Evolutionary conservation across 768 basidiomycete genomes (phyloP).

Genomic region (Paxillus rubicundulus): DNA sequence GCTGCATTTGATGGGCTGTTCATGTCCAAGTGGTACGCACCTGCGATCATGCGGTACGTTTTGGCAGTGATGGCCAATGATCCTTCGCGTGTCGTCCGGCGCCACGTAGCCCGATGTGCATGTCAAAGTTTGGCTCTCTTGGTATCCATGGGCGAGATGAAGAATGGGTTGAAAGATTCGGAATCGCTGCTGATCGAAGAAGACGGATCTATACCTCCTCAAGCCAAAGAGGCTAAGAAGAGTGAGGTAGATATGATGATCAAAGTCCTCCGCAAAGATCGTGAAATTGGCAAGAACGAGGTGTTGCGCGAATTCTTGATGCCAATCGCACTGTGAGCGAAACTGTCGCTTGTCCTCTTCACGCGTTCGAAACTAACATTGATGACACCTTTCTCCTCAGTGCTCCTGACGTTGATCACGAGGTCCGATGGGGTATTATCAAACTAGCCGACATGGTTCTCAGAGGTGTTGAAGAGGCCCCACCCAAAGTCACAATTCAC

Average conservation of each 20-base stretch:
- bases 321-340: slow-evolving; percentile 72
- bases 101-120: slow-evolving; percentile 83
- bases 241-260: slow-evolving; percentile 83
- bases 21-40: slow-evolving; percentile 83
- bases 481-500: slow-evolving; percentile 85
- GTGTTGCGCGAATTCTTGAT: slow-evolving; percentile 76
- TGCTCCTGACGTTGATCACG: slow-evolving; percentile 73
- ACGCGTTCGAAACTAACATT: not conserved
- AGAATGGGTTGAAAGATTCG: slow-evolving; percentile 64
- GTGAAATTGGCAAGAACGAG: slow-evolving; percentile 80
- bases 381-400: slow-evolving; percentile 36
- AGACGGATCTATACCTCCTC: slow-evolving; percentile 71
- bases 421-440: slow-evolving; percentile 87
- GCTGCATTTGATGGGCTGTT: slow-evolving; percentile 94
- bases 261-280: slow-evolving; percentile 83
- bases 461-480: slow-evolving; percentile 75
- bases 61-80: slow-evolving; percentile 86
- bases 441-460: slow-evolving; percentile 90
- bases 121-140: slow-evolving; percentile 85
- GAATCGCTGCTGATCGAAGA: slow-evolving; percentile 84
- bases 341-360: slow-evolving; percentile 3
- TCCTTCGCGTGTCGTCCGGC: slow-evolving; percentile 74
- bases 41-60: slow-evolving; percentile 83
- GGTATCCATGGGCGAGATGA: slow-evolving; percentile 90
- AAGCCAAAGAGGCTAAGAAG: slow-evolving; percentile 72